phyloP scores from a whole-genome alignment of 2,329 filamentous ascomycete genomes.

The Pseudogymnoascus sp. region DNA sequence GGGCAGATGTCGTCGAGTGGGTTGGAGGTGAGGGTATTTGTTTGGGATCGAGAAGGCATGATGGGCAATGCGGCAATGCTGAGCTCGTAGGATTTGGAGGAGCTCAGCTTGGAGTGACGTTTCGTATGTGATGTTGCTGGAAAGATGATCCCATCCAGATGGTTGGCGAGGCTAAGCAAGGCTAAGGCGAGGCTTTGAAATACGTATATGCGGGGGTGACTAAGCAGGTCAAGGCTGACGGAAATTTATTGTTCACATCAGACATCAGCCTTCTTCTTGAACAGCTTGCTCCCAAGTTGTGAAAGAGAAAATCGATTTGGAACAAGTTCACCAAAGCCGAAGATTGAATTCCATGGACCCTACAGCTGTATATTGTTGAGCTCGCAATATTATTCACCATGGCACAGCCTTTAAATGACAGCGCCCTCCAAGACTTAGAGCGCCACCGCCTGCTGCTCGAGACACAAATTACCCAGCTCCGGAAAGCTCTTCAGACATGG shows the following conservation, averaged over 20 bases:
- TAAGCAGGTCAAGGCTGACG: slow-evolving; percentile 10
- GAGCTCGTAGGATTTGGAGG: not conserved
- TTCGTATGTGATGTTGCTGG: not conserved
- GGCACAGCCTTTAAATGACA: slow-evolving; percentile 26
- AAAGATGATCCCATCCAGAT: not conserved
- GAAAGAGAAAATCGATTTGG: not conserved
- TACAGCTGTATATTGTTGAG: not conserved
- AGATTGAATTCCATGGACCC: not conserved
- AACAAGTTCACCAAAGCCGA: not conserved
- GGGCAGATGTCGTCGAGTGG: slow-evolving; percentile 69
- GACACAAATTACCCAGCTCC: slow-evolving; percentile 65
- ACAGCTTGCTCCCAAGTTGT: slow-evolving; percentile 5
- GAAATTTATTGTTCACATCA: slow-evolving; percentile 5
- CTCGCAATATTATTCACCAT: slow-evolving; percentile 15
- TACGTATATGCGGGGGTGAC: slow-evolving; percentile 10
- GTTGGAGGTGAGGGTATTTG: not conserved
- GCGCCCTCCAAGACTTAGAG: slow-evolving; percentile 50
- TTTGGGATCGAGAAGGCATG: not conserved
- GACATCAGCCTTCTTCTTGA: not conserved
- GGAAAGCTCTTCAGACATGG: slow-evolving; percentile 77
- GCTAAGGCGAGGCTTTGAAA: slow-evolving; percentile 10
- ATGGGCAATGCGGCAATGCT: not conserved
- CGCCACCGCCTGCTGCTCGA: slow-evolving; percentile 69
- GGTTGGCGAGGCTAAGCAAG: slow-evolving; percentile 3
- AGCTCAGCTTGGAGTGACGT: not conserved